These are phyloP conservation scores for Penicillium sp. DNA, from an alignment of 2,329 filamentous ascomycete genomes.

Conservation along the genomic window DNA sequence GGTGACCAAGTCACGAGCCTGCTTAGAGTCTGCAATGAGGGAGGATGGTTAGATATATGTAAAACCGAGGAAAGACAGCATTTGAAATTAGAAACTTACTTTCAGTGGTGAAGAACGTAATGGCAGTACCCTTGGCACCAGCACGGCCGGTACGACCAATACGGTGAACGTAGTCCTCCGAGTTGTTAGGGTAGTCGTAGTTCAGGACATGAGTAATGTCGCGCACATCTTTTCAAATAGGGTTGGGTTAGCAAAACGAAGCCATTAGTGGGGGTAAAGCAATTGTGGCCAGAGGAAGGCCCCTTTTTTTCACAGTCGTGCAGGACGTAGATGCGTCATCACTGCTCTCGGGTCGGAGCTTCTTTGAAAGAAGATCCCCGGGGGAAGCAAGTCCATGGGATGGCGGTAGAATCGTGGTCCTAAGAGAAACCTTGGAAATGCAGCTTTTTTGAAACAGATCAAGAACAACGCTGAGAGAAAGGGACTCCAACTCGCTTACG, in stretches of 20 bases:
- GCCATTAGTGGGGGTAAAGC: slow-evolving; percentile 49
- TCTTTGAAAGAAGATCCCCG: slow-evolving; percentile 48
- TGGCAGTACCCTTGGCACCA: slow-evolving; percentile 91
- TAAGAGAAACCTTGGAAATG: slow-evolving; percentile 69
- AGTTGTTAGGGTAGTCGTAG: slow-evolving; percentile 99
- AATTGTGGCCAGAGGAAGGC: slow-evolving; percentile 50
- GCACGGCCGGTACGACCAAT: slow-evolving; percentile 71
- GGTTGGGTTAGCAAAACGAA: slow-evolving; percentile 76
- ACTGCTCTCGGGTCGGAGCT: slow-evolving; percentile 59
- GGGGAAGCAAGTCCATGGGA: slow-evolving; percentile 54
- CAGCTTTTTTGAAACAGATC: slow-evolving; percentile 67
- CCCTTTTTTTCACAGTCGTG: slow-evolving; percentile 58
- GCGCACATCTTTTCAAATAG: slow-evolving; percentile 86
- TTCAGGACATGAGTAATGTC: slow-evolving; percentile 99
- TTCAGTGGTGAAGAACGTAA: slow-evolving; percentile 98
- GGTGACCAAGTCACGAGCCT: slow-evolving; percentile 92
- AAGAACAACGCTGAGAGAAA: slow-evolving; percentile 45
- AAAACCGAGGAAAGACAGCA: background rate
- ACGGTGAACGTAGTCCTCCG: slow-evolving; percentile 70
- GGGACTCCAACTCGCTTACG: slow-evolving; percentile 77
- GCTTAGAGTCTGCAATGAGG: slow-evolving; percentile 71
- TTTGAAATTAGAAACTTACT: slow-evolving; percentile 67
- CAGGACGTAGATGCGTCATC: slow-evolving; percentile 63
- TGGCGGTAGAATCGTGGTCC: slow-evolving; percentile 64
- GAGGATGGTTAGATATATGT: slow-evolving; percentile 20